Percentiles rank a stretch among this genome's conserved stretches.
Conservation (phyloP, 1,139 yeast genomes). For the Candida sanyaensis region DNA sequence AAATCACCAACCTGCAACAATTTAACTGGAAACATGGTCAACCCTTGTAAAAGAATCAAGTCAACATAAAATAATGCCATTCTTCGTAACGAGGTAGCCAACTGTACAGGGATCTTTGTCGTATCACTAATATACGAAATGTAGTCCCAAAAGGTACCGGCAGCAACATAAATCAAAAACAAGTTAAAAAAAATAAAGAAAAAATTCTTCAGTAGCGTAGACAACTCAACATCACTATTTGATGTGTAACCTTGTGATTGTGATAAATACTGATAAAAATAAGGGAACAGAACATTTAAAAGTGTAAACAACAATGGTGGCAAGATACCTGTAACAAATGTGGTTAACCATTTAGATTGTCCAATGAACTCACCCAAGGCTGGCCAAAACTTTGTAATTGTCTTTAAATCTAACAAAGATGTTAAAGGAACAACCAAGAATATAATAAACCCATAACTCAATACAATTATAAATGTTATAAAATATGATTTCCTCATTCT, state of each 20-base stretch:
- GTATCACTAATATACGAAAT: slow-evolving; percentile 80
- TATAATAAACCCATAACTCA: slow-evolving; percentile 63
- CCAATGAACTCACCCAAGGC: slow-evolving; percentile 60
- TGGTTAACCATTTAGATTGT: slow-evolving; percentile 67
- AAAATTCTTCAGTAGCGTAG: slow-evolving; percentile 74
- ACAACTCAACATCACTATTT: slow-evolving; percentile 73
- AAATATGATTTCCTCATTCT: slow-evolving; percentile 57
- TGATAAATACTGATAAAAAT: slow-evolving; percentile 66
- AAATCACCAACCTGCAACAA: slow-evolving; percentile 57
- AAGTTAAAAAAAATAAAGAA: slow-evolving; percentile 77
- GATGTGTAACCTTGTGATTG: slow-evolving; percentile 71
- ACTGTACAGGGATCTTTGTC: slow-evolving; percentile 69
- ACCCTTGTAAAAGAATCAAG: slow-evolving; percentile 70
- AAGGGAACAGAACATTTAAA: slow-evolving; percentile 68
- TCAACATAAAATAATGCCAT: slow-evolving; percentile 74
- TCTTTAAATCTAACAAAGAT: slow-evolving; percentile 67
- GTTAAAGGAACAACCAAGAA: slow-evolving; percentile 76
- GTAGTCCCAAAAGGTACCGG: slow-evolving; percentile 77
- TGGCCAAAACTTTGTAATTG: slow-evolving; percentile 75
- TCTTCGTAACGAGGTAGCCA: slow-evolving; percentile 70
- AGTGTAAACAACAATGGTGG: slow-evolving; percentile 77
- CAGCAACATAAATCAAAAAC: slow-evolving; percentile 75
- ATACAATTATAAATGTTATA: slow-evolving; percentile 61
- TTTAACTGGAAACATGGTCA: slow-evolving; percentile 78
- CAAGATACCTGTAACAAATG: slow-evolving; percentile 69